A percentile compares a stretch with the other conserved stretches of the same genome.
These are phyloP conservation scores for Leccinum subgranulosum DNA, from an alignment of 768 basidiomycete genomes.

Conservation along the genomic window DNA sequence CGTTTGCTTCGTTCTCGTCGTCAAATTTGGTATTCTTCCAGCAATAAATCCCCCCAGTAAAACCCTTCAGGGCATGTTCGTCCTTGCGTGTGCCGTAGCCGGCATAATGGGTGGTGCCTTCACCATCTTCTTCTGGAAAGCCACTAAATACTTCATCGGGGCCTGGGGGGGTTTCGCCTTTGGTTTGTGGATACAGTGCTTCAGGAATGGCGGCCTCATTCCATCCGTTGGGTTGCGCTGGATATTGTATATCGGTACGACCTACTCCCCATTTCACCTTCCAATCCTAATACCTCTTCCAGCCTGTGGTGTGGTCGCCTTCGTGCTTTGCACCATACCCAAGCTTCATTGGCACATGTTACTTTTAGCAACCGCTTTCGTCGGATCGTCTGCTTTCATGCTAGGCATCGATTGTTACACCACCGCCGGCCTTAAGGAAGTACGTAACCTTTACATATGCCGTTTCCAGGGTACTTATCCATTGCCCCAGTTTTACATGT, in stretches of 20 bases:
- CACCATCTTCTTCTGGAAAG: slow-evolving; percentile 92
- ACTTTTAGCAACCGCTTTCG: slow-evolving; percentile 82
- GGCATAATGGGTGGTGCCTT: slow-evolving; percentile 82
- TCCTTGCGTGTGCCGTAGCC: slow-evolving; percentile 75
- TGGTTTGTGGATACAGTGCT: slow-evolving; percentile 84
- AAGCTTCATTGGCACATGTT: slow-evolving; percentile 86
- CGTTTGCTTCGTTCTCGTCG: slow-evolving; percentile 82
- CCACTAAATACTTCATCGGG: slow-evolving; percentile 72
- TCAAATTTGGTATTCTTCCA: slow-evolving; percentile 84
- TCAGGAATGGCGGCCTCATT: slow-evolving; percentile 80
- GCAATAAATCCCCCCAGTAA: slow-evolving; percentile 76
- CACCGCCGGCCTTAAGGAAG: slow-evolving; percentile 91
- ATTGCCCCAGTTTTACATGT: slow-evolving; percentile 78
- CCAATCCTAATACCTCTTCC: slow-evolving; percentile 13
- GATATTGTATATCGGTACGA: slow-evolving; percentile 81
- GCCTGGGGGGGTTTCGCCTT: slow-evolving; percentile 73
- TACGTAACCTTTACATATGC: slow-evolving; percentile 28
- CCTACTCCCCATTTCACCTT: slow-evolving; percentile 17
- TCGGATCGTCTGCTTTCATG: slow-evolving; percentile 88
- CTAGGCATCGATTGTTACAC: slow-evolving; percentile 94
- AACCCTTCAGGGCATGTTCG: slow-evolving; percentile 86
- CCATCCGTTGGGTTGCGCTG: slow-evolving; percentile 75
- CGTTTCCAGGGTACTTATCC: slow-evolving; percentile 9
- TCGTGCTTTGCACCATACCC: slow-evolving; percentile 80
- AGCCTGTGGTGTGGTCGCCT: slow-evolving; percentile 75